These are phyloP conservation scores for Dimocarpus longan DNA, from an alignment of 345 rosid species.

Conservation along the genomic window DNA sequence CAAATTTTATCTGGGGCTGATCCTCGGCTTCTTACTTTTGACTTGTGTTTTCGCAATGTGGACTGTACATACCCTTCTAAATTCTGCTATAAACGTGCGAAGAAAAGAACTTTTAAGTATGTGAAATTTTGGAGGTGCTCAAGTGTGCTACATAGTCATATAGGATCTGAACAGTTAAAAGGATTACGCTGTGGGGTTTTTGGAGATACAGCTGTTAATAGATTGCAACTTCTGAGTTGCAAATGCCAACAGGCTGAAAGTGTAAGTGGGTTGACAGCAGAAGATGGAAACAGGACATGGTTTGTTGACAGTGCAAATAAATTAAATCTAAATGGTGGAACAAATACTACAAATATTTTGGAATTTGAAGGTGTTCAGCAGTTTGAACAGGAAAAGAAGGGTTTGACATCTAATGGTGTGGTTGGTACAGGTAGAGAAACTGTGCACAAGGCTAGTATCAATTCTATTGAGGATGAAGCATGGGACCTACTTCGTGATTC, in stretches of 20 bases:
- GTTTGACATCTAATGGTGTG: slow-evolving; percentile 33
- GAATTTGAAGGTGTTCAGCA: slow-evolving; percentile 42
- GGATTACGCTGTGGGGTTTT: slow-evolving; percentile 20
- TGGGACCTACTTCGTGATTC: slow-evolving; percentile 80
- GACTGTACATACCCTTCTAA: slow-evolving; percentile 29
- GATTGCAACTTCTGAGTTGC: slow-evolving; percentile 36
- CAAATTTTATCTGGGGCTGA: slow-evolving; percentile 48
- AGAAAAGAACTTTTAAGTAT: slow-evolving; percentile 31
- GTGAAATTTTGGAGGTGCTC: slow-evolving; percentile 31
- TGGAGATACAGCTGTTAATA: slow-evolving; percentile 17
- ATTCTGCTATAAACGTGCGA: slow-evolving; percentile 26
- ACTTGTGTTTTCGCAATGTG: slow-evolving; percentile 27
- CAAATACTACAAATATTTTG: slow-evolving; percentile 26
- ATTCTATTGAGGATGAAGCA: slow-evolving; percentile 78
- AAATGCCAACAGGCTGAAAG: slow-evolving; percentile 50
- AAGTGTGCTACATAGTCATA: slow-evolving; percentile 18
- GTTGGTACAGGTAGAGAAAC: slow-evolving; percentile 22
- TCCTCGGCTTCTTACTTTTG: slow-evolving; percentile 35
- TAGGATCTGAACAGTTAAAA: slow-evolving; percentile 19
- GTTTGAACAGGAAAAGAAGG: slow-evolving; percentile 36
- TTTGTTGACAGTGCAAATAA: slow-evolving; percentile 46
- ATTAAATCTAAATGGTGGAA: slow-evolving; percentile 42
- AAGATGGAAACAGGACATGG: slow-evolving; percentile 38
- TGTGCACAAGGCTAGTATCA: slow-evolving; percentile 28
- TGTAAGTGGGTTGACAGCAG: slow-evolving; percentile 31